Evolutionary conservation across 192 early-diverging fungal genomes (phyloP).

Genomic region (Geosiphon pyriformis): DNA sequence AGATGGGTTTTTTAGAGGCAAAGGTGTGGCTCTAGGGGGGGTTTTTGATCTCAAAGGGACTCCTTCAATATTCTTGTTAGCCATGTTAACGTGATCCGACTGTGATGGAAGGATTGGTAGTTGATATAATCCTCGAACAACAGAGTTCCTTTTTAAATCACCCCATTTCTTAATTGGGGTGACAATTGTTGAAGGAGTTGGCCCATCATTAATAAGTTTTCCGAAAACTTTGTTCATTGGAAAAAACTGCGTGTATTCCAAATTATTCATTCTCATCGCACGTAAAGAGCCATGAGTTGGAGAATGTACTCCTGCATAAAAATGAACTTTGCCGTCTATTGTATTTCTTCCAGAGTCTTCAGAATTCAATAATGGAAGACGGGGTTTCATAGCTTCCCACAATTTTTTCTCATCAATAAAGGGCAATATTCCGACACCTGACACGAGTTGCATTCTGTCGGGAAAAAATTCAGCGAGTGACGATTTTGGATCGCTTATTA

Average conservation of each 20-base stretch:
- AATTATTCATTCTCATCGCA: background rate
- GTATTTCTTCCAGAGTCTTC: slow-evolving; percentile 1
- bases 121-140: background rate
- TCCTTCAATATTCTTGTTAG: too few relatives aligned
- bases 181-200: background rate
- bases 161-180: background rate
- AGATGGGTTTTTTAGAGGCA: too few relatives aligned
- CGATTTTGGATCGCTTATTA: slow-evolving; percentile 2
- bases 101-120: too few relatives aligned
- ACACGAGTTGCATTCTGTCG: background rate
- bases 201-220: background rate
- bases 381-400: background rate
- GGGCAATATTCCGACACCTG: slow-evolving; percentile 1
- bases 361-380: background rate
- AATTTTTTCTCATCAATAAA: slow-evolving; percentile 20
- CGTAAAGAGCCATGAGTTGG: background rate
- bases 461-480: slow-evolving; percentile 17
- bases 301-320: background rate
- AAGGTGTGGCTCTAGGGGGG: too few relatives aligned
- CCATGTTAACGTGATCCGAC: too few relatives aligned
- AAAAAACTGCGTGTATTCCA: background rate
- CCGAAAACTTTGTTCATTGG: background rate
- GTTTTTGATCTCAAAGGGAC: too few relatives aligned
- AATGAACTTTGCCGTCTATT: background rate
- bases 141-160: background rate